Percentiles rank a stretch among this genome's conserved stretches.
These are phyloP conservation scores for Aspergillus thermomutatus DNA, from an alignment of 2,329 filamentous ascomycete genomes.

Conservation along the genomic window DNA sequence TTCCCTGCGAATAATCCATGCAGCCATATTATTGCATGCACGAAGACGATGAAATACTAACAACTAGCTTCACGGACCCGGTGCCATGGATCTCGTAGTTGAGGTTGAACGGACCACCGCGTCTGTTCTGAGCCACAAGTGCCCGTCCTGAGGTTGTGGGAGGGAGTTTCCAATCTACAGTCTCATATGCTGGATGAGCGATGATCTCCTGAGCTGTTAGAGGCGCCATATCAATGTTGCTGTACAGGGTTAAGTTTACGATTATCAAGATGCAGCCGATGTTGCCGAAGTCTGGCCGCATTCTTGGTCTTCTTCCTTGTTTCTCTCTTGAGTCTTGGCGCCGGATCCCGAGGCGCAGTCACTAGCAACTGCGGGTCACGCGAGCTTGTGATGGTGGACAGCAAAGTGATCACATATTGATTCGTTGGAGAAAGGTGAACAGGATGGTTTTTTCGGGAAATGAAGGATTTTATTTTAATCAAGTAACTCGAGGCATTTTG, in stretches of 20 bases:
- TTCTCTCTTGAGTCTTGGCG: background rate
- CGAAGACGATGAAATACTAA: conserved; percentile 42
- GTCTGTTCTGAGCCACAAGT: conserved; percentile 59
- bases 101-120: conserved; percentile 72
- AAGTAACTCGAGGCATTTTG: too few species aligned
- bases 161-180: conserved; percentile 49
- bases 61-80: conserved; percentile 68
- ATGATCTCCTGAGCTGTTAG: conserved; percentile 31
- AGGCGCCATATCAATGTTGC: conserved; percentile 14
- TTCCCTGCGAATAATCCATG: background rate
- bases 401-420: background rate
- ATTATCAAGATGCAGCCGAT: background rate
- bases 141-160: conserved; percentile 61
- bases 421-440: too few species aligned
- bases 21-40: background rate
- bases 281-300: background rate
- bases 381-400: background rate
- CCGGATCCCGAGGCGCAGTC: background rate
- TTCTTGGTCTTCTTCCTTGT: background rate
- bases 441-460: too few species aligned
- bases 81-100: conserved; percentile 77
- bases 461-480: too few species aligned
- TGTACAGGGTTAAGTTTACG: background rate
- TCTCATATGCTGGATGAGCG: conserved; percentile 30
- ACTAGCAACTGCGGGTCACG: background rate